Evolutionary conservation across 208 protist genomes (phyloP).

Genomic region (Vickermania spadyakhi): DNA sequence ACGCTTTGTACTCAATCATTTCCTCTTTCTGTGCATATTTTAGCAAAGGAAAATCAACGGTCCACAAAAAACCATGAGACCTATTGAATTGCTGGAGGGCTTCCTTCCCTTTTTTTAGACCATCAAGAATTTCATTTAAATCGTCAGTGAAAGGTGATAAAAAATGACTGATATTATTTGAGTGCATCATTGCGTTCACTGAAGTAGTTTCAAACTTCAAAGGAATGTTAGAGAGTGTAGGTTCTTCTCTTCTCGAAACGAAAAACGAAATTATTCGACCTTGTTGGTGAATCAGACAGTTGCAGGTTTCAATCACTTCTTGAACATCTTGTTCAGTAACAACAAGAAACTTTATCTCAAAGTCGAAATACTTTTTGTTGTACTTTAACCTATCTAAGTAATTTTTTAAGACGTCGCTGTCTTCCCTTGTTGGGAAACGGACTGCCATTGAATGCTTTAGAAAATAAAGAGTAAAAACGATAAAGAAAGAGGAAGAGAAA

Average conservation of each 20-base stretch:
- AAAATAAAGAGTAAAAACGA: too few species aligned
- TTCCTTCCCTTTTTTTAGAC: constrained; percentile 21
- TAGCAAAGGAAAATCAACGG: constrained; percentile 22
- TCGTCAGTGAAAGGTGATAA: constrained; percentile 16
- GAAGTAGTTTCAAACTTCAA: too few species aligned
- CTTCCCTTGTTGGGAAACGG: neutral
- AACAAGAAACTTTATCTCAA: neutral
- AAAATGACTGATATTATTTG: neutral
- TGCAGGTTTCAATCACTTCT: neutral
- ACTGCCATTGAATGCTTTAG: too few species aligned
- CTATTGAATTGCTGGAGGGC: constrained; percentile 23
- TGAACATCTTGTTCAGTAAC: neutral
- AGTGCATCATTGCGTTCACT: neutral
- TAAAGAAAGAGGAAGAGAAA: too few species aligned
- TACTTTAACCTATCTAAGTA: neutral
- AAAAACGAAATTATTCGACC: neutral
- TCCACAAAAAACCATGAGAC: constrained; percentile 35
- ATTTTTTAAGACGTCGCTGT: neutral
- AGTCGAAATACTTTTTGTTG: neutral
- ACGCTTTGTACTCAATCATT: neutral
- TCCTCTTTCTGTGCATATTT: constrained; percentile 15
- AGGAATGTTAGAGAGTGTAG: too few species aligned
- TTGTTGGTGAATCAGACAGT: neutral
- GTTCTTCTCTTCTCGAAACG: neutral
- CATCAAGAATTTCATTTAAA: constrained; percentile 12